Evolutionary conservation across 2,329 filamentous ascomycete genomes (phyloP).

Genomic region (Bipolaris zeicola): DNA sequence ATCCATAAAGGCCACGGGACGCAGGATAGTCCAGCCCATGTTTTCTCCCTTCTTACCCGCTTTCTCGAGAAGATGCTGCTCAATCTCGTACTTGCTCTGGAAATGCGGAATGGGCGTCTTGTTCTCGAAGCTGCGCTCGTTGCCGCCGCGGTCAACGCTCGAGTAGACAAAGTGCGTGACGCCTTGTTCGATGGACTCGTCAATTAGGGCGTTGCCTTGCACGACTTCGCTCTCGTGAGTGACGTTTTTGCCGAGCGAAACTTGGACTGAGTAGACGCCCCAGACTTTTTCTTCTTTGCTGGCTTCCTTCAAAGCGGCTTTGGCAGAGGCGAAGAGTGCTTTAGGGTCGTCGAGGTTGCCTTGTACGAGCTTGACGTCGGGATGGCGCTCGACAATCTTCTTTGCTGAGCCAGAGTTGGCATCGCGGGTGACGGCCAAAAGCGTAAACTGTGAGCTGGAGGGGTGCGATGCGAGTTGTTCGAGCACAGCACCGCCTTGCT

Average conservation of each 20-base stretch:
- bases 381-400: slow-evolving; percentile 52
- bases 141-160: slow-evolving; percentile 67
- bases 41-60: slow-evolving; percentile 48
- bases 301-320: slow-evolving; percentile 44
- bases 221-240: slow-evolving; percentile 55
- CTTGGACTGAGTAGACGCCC: slow-evolving; percentile 68
- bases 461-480: slow-evolving; percentile 48
- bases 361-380: slow-evolving; percentile 61
- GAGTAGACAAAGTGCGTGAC: slow-evolving; percentile 68
- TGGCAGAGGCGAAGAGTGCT: slow-evolving; percentile 57
- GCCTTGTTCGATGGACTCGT: slow-evolving; percentile 60
- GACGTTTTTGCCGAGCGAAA: slow-evolving; percentile 51
- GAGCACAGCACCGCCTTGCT: slow-evolving; percentile 55
- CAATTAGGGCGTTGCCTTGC: slow-evolving; percentile 65
- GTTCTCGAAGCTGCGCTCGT: slow-evolving; percentile 57
- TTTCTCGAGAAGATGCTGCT: slow-evolving; percentile 62
- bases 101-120: slow-evolving; percentile 63
- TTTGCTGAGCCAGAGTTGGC: slow-evolving; percentile 58
- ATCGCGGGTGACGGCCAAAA: slow-evolving; percentile 67
- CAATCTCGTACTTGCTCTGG: slow-evolving; percentile 65
- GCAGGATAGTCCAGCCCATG: slow-evolving; percentile 67
- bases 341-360: slow-evolving; percentile 61
- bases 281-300: slow-evolving; percentile 52
- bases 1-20: slow-evolving; percentile 68
- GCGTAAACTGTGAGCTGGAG: slow-evolving; percentile 50